phyloP scores from a whole-genome alignment of 768 basidiomycete genomes.

The Dendrothele bispora region DNA sequence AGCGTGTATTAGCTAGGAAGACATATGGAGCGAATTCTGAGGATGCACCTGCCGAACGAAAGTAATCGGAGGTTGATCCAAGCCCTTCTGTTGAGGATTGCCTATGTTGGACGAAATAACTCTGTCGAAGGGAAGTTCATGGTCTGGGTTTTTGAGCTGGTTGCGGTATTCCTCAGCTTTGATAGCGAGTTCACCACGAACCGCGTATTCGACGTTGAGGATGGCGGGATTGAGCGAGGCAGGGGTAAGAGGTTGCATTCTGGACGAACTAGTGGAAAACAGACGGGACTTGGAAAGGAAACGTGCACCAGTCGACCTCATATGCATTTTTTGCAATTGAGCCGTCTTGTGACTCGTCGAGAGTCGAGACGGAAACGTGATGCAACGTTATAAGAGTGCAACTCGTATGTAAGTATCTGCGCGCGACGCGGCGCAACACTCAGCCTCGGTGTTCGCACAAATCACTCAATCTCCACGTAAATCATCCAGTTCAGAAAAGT shows the following conservation, averaged over 20 bases:
- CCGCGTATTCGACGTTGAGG: conserved; percentile 91
- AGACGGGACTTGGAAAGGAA: no score
- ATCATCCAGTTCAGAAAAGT: no score
- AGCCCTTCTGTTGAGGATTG: conserved; percentile 94
- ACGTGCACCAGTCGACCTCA: no score
- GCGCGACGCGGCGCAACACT: no score
- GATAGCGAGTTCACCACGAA: conserved; percentile 95
- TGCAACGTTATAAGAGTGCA: no score
- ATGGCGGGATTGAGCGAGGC: conserved; percentile 82
- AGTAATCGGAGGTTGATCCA: conserved; percentile 92
- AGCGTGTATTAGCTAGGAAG: conserved; percentile 5
- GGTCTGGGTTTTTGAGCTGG: conserved; percentile 55
- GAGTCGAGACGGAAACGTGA: no score
- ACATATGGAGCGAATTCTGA: neutral
- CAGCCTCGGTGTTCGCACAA: no score
- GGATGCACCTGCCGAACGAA: conserved; percentile 84
- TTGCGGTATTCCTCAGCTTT: conserved; percentile 84
- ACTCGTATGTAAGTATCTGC: no score
- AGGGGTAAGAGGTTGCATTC: conserved; percentile 61
- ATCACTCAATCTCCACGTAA: no score
- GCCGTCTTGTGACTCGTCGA: no score
- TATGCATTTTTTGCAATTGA: no score
- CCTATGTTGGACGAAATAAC: conserved; percentile 97
- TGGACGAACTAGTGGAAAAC: no score
- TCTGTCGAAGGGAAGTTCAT: conserved; percentile 73